Conservation (phyloP, 306 rosid genomes). For the Fragaria vesca region DNA sequence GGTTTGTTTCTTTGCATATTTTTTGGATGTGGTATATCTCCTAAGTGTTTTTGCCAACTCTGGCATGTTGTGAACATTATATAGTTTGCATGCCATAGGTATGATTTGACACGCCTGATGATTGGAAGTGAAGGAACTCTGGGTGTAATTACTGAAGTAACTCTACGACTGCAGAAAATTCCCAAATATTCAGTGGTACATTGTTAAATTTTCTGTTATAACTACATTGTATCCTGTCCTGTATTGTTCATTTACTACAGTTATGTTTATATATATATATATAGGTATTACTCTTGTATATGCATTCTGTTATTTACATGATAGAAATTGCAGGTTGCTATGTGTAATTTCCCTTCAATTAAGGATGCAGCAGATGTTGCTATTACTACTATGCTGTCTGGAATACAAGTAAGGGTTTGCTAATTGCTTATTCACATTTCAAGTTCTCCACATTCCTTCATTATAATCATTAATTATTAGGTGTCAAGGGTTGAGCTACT, state of each 20-base stretch:
- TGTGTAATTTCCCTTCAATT: conserved; percentile 90
- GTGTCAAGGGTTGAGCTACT: conserved; percentile 92
- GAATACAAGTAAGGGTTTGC: conserved; percentile 72
- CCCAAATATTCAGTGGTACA: conserved; percentile 84
- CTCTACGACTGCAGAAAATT: conserved; percentile 85
- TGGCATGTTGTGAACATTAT: conserved; percentile 9
- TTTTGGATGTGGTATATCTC: background rate
- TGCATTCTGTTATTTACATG: conserved; percentile 13
- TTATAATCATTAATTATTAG: conserved; percentile 36
- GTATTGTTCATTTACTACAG: conserved; percentile 6
- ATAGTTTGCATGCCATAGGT: conserved; percentile 42
- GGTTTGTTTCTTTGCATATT: conserved; percentile 41
- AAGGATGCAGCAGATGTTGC: conserved; percentile 98
- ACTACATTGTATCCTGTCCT: background rate
- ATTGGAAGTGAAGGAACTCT: conserved; percentile 99
- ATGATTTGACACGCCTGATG: conserved; percentile 88
- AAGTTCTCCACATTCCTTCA: conserved; percentile 23
- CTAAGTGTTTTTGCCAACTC: background rate
- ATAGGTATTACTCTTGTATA: background rate
- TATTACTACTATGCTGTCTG: conserved; percentile 86
- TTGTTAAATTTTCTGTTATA: background rate
- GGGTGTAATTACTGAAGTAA: conserved; percentile 87
- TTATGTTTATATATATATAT: conserved; percentile 11
- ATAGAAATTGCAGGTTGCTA: conserved; percentile 71
- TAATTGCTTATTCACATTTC: conserved; percentile 15